Base-by-base conservation (phyloP, 768 basidiomycete genomes). In the Pleurotus djamor region DNA sequence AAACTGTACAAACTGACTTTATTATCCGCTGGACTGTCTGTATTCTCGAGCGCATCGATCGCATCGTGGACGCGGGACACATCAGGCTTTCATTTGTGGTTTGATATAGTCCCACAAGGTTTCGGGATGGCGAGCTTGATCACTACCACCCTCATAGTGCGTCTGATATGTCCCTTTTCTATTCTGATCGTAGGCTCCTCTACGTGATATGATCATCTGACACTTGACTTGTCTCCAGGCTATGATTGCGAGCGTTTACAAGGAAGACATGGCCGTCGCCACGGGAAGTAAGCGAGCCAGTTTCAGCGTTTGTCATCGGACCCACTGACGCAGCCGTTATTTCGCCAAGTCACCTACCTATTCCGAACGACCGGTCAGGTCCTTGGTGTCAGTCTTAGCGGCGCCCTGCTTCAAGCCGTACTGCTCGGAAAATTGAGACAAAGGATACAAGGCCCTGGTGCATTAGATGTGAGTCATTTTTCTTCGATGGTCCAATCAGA, bases 291-390 rank as follows among this genome's bases (percentile, higher is more conserved):
- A 76, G 90, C 78, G 63, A 57, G 21, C 21, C 21, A 28, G 21
- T 57, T n/a, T 52, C 62, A 61, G 52, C 38, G 52, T 61, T 62
- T 60, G 57, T 41, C 61, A 56, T 58, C 60, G 35, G 61, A 44
- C 33, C 52, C 48, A 55, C 49, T 58, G 32, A 17, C 41, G 37
- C 48, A 52, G 52, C 51, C 38, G 52, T 38, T 38, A 57, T 52
- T 37, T 12, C 49, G 21, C 21, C 14, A 65, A 96, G 94, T 96
- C 66, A 92, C 91, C 35, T 98, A 98, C 73, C 79, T 97, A 49
- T 96, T 96, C 79, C 80, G 96, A 63, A 95, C 94, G 6, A 91
- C 92, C 14, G 96, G 96, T 2, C 96, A 98, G 77, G 97, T 97
- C 21, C 81, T 98, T 57, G 97, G 96, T 37, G 96, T 99, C 57